phyloP scores from a whole-genome alignment of 1,284 basidiomycete species.

The Trametes polyzona region DNA sequence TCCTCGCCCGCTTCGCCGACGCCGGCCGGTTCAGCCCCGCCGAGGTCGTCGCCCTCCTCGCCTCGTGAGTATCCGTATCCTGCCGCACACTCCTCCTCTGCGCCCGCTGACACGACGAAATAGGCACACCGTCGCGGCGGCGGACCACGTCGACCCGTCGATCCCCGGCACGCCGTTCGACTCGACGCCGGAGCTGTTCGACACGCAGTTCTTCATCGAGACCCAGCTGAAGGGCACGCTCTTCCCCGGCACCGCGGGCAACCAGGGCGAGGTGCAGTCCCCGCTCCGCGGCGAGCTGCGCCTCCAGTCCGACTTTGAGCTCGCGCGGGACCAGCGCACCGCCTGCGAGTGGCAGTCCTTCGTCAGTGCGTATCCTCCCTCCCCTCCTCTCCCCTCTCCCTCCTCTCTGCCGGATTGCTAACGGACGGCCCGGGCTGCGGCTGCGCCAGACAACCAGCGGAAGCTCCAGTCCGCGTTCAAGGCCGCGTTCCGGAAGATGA shows the following conservation, averaged over 20 bases:
- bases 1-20: slow-evolving; percentile 16
- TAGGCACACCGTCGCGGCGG: slow-evolving; percentile 20
- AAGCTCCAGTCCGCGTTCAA: slow-evolving; percentile 30
- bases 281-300: slow-evolving; percentile 13
- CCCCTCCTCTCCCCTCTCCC: background rate
- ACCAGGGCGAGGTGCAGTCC: slow-evolving; percentile 15
- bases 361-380: slow-evolving; percentile 14
- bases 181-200: slow-evolving; percentile 20
- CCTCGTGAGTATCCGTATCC: background rate
- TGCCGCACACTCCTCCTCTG: background rate
- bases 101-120: background rate
- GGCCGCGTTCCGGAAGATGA: slow-evolving; percentile 34
- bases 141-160: slow-evolving; percentile 22
- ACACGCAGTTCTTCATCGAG: slow-evolving; percentile 26
- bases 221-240: too few species aligned
- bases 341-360: slow-evolving; percentile 31
- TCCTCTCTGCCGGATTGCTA: slow-evolving; percentile 35
- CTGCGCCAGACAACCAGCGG: slow-evolving; percentile 28
- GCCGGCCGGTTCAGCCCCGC: slow-evolving; percentile 15
- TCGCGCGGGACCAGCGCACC: slow-evolving; percentile 31
- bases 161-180: slow-evolving; percentile 23
- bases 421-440: slow-evolving; percentile 21
- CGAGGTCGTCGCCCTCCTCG: slow-evolving; percentile 23
- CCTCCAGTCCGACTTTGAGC: slow-evolving; percentile 18
- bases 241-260: slow-evolving; percentile 27